phyloP scores from a whole-genome alignment of 1,139 yeast genomes.

The Blastobotrys persicus region DNA sequence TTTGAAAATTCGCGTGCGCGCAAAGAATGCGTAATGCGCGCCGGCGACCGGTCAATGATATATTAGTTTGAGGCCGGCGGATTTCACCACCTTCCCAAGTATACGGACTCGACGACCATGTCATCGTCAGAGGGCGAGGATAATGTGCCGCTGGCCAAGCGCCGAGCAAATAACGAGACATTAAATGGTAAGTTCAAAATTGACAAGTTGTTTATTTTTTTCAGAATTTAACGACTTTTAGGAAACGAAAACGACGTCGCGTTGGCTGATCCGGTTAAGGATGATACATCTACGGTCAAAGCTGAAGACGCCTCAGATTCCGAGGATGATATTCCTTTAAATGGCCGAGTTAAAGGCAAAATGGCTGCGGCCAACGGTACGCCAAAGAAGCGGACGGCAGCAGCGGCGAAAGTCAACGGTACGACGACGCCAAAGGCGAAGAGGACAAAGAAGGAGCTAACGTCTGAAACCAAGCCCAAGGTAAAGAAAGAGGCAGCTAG shows the following conservation, averaged over 20 bases:
- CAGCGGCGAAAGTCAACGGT: neutral
- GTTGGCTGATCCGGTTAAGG: neutral
- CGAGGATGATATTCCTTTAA: constrained; percentile 15
- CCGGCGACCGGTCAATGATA: neutral
- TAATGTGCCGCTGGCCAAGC: constrained; percentile 16
- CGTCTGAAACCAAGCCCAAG: constrained; percentile 10
- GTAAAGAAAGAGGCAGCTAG: constrained; percentile 11
- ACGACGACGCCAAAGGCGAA: constrained; percentile 13
- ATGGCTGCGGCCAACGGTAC: constrained; percentile 10
- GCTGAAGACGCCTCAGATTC: constrained; percentile 12
- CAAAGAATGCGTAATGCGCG: neutral
- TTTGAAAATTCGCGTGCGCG: constrained; percentile 10
- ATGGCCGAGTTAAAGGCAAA: neutral
- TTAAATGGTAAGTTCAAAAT: neutral
- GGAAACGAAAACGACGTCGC: constrained; percentile 1
- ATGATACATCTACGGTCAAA: constrained; percentile 8
- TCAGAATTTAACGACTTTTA: neutral
- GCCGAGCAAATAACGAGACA: neutral
- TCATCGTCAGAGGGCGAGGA: constrained; percentile 18
- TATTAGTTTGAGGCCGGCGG: neutral
- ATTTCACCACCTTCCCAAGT: neutral
- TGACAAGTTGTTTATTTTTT: neutral
- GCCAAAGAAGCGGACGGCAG: neutral
- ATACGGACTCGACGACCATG: neutral
- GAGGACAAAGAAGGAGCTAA: constrained; percentile 14